Evolutionary conservation across 2,329 filamentous ascomycete species (phyloP).

Genomic region (Xylariomycetidae sp.): DNA sequence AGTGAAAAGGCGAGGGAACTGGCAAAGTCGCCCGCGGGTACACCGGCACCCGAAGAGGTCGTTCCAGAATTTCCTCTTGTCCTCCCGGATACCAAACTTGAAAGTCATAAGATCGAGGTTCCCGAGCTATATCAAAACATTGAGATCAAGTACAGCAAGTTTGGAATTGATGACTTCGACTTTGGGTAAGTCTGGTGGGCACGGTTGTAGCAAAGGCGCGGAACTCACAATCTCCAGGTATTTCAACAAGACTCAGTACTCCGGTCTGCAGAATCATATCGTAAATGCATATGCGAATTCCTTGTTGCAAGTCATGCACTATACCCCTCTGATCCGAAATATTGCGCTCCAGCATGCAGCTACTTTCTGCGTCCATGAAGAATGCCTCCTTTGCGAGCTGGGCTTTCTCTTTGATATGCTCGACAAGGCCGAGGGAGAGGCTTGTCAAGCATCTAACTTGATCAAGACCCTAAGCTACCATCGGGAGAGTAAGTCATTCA

Average conservation of each 20-base stretch:
- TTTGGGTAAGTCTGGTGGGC: conserved; percentile 63
- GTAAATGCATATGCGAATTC: conserved; percentile 95
- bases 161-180: conserved; percentile 98
- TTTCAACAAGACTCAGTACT: conserved; percentile 90
- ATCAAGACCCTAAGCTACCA: conserved; percentile 83
- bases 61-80: conserved; percentile 58
- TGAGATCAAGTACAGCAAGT: conserved; percentile 98
- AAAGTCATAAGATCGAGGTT: conserved; percentile 74
- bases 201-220: background rate
- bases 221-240: conserved; percentile 49
- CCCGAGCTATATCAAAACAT: conserved; percentile 88
- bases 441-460: conserved; percentile 94
- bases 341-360: conserved; percentile 84
- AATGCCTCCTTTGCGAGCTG: conserved; percentile 87
- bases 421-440: conserved; percentile 87
- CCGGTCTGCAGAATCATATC: conserved; percentile 93
- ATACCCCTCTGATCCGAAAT: conserved; percentile 84
- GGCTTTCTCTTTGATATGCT: conserved; percentile 98
- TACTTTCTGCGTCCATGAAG: conserved; percentile 74
- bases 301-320: conserved; percentile 84
- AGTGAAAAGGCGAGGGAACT: conserved; percentile 84
- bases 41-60: conserved; percentile 37
- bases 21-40: conserved; percentile 39
- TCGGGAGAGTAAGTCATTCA: conserved; percentile 55
- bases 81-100: conserved; percentile 64